A percentile compares a stretch with the other conserved stretches of the same genome.
Conservation (phyloP, 2,329 filamentous ascomycete genomes). For the Penicillium sp. region DNA sequence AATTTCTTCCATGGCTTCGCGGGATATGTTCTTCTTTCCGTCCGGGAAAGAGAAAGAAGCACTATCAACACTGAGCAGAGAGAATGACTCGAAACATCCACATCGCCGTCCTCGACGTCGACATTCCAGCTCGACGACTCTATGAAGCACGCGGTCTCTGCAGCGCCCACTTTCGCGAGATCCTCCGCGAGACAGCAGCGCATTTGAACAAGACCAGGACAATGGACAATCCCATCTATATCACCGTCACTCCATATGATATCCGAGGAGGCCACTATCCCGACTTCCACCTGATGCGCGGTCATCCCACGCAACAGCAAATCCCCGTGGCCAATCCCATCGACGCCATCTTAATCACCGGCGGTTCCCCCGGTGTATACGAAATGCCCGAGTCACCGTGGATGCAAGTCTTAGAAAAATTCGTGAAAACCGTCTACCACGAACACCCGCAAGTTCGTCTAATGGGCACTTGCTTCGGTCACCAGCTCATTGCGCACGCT, state of each 20-base stretch:
- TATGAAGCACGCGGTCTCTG: conserved; percentile 24
- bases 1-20: conserved; percentile 2
- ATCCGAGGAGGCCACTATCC: conserved; percentile 25
- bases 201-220: conserved; percentile 16
- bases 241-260: conserved; percentile 22
- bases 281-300: conserved; percentile 19
- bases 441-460: conserved; percentile 28
- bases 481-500: conserved; percentile 27
- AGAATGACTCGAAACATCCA: conserved; percentile 23
- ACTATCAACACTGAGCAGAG: background rate
- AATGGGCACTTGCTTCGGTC: conserved; percentile 34
- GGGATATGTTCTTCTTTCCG: too few relatives aligned
- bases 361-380: conserved; percentile 27
- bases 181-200: conserved; percentile 21
- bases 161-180: conserved; percentile 24
- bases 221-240: conserved; percentile 14
- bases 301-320: conserved; percentile 9
- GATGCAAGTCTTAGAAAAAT: conserved; percentile 26
- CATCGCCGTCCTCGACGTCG: conserved; percentile 24
- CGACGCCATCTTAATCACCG: conserved; percentile 31
- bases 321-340: conserved; percentile 18
- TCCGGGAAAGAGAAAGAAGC: too few relatives aligned
- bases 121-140: conserved; percentile 22
- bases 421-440: conserved; percentile 23
- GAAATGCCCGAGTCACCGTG: conserved; percentile 25